A percentile compares a stretch with the other conserved stretches of the same genome.
Conservation (phyloP, 108 stramenopile genomes). For the Skeletonema potamos region DNA sequence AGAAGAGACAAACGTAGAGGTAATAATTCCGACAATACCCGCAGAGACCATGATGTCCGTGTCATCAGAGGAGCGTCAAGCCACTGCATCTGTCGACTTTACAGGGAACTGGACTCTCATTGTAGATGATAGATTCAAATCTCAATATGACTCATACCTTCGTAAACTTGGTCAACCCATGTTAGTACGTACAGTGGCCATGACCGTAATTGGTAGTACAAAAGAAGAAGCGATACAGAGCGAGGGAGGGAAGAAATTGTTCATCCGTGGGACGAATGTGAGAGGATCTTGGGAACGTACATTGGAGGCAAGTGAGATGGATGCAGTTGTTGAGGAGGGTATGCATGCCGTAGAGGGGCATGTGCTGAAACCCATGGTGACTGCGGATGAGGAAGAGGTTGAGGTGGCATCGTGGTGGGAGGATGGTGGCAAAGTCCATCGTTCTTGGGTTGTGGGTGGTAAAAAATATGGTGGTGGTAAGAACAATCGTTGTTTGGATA, state of each 20-base stretch:
- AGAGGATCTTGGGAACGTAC: conserved; percentile 82
- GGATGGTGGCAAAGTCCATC: conserved; percentile 62
- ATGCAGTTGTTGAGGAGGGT: neutral
- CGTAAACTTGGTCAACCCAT: conserved; percentile 72
- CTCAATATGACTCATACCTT: conserved; percentile 74
- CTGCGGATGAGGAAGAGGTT: conserved; percentile 73
- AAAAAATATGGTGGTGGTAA: conserved; percentile 71
- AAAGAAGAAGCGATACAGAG: conserved; percentile 70
- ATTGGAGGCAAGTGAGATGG: conserved; percentile 44
- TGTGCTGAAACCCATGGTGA: conserved; percentile 43
- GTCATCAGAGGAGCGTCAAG: conserved; percentile 1
- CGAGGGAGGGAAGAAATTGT: conserved; percentile 55
- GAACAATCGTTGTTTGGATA: neutral
- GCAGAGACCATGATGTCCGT: neutral
- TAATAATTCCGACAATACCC: neutral
- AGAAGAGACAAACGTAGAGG: neutral
- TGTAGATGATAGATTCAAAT: conserved; percentile 67
- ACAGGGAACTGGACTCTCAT: conserved; percentile 75
- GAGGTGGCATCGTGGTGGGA: conserved; percentile 84
- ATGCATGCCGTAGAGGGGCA: conserved; percentile 38
- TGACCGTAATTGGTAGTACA: conserved; percentile 65
- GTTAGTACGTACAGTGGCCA: conserved; percentile 69
- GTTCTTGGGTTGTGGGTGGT: conserved; percentile 75
- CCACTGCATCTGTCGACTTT: conserved; percentile 53
- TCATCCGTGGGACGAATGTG: conserved; percentile 66